phyloP scores from a whole-genome alignment of 495 filamentous ascomycete species.

The Jackrogersella minutella region DNA sequence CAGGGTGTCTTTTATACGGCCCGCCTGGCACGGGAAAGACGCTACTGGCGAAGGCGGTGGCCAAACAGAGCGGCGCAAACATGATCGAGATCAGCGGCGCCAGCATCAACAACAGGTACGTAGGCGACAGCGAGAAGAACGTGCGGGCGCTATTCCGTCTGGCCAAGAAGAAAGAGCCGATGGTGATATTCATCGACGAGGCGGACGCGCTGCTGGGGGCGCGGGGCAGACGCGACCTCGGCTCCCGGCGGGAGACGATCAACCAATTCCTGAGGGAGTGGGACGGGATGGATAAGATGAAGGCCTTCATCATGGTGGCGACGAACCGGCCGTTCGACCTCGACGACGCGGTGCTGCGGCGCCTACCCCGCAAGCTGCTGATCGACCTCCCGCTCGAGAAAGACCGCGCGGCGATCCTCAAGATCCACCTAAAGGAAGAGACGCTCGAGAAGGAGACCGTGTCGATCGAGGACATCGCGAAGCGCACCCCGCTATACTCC shows the following conservation, averaged over 20 bases:
- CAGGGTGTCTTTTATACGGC: constrained; percentile 89
- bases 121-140: constrained; percentile 97
- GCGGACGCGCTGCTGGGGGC: constrained; percentile 90
- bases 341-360: constrained; percentile 89
- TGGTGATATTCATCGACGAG: constrained; percentile 97
- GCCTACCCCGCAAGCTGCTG: constrained; percentile 82
- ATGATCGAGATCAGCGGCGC: constrained; percentile 66
- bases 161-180: constrained; percentile 90
- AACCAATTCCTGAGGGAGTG: constrained; percentile 98
- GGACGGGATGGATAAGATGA: constrained; percentile 88
- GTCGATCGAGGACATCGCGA: constrained; percentile 72
- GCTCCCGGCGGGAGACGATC: constrained; percentile 76
- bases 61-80: constrained; percentile 90
- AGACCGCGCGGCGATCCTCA: constrained; percentile 80
- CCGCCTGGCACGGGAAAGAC: constrained; percentile 98
- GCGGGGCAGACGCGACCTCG: constrained; percentile 66
- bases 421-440: constrained; percentile 86
- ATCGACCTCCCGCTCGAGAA: constrained; percentile 84
- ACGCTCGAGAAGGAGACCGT: constrained; percentile 69
- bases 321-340: constrained; percentile 95
- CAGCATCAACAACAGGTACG: constrained; percentile 93
- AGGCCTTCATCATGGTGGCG: constrained; percentile 98
- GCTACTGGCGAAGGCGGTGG: constrained; percentile 92
- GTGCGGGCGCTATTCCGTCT: constrained; percentile 90
- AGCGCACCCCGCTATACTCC: constrained; percentile 88